Evolutionary conservation across 345 rosid genomes (phyloP).

Genomic region (Syzygium aromaticum): DNA sequence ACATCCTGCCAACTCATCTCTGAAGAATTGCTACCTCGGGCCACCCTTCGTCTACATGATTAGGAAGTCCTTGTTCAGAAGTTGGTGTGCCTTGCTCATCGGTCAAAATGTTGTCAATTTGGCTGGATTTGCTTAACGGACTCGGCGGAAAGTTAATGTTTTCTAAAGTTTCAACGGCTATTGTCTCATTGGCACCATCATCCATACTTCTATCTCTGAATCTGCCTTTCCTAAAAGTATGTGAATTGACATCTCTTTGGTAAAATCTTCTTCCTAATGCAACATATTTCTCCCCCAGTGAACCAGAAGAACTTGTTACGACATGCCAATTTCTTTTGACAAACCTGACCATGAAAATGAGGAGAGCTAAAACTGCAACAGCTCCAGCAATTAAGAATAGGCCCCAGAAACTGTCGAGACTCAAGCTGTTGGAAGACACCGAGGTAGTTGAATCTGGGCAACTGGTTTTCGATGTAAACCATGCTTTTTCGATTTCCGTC

Average conservation of each 20-base stretch:
- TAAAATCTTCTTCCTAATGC: neutral
- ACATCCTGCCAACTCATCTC: too few species aligned
- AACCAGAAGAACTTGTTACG: neutral
- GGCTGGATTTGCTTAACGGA: neutral
- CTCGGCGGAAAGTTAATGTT: neutral
- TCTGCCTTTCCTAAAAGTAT: neutral
- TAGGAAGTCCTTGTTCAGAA: neutral
- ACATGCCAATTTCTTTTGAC: neutral
- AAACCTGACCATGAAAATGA: neutral
- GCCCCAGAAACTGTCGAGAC: neutral
- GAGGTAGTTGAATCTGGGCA: fast-evolving
- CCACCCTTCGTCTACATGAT: neutral
- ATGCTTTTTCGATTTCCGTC: neutral
- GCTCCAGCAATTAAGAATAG: neutral
- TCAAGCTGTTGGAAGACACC: neutral
- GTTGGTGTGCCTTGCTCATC: neutral
- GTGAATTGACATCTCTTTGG: too few species aligned
- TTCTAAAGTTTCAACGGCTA: neutral
- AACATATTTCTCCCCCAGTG: neutral
- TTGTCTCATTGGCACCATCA: neutral
- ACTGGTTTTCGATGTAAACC: neutral
- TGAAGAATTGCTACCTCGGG: neutral
- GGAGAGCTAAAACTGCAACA: neutral
- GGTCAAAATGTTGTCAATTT: neutral
- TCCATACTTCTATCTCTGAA: too few species aligned